Percentiles rank a stretch among this genome's conserved stretches.
Conservation (phyloP, 352 stramenopile genomes). For the Phytophthora macrochlamydospora region DNA sequence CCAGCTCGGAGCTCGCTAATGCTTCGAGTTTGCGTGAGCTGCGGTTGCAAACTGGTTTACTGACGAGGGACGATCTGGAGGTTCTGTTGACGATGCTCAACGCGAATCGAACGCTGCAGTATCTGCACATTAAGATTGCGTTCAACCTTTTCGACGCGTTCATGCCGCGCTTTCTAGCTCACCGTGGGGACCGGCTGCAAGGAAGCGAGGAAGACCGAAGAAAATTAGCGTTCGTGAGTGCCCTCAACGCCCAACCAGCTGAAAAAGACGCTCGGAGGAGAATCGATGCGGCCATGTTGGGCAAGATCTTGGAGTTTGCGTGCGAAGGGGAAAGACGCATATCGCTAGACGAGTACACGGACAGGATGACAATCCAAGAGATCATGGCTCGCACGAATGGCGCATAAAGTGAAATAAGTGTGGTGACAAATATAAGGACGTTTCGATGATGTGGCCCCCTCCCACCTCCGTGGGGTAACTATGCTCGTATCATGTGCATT, state of each 20-base stretch:
- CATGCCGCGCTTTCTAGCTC: conserved; percentile 21
- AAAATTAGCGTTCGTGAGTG: conserved; percentile 26
- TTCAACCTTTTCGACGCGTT: conserved; percentile 31
- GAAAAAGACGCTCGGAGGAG: conserved; percentile 10
- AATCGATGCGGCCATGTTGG: conserved; percentile 18
- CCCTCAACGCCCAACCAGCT: conserved; percentile 1
- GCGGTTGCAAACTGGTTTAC: conserved; percentile 15
- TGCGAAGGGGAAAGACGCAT: conserved; percentile 19
- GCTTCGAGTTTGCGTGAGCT: conserved; percentile 15
- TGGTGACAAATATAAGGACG: no score
- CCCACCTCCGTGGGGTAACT: no score
- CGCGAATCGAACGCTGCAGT: conserved; percentile 23
- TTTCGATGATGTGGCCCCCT: no score
- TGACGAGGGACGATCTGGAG: conserved; percentile 14
- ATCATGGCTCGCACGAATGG: conserved; percentile 15
- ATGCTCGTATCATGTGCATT: no score
- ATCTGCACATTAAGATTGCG: conserved; percentile 24
- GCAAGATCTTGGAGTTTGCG: conserved; percentile 24
- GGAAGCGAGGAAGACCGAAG: conserved; percentile 11
- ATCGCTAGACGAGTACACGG: conserved; percentile 28
- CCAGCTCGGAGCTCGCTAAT: conserved; percentile 1
- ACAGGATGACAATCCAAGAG: conserved; percentile 27
- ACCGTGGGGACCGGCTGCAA: conserved; percentile 22
- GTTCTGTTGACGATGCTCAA: conserved; percentile 15
- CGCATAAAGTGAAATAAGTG: neutral